These are phyloP conservation scores for Drechslerella dactyloides DNA, from an alignment of 2,329 filamentous ascomycete genomes.

Conservation along the genomic window DNA sequence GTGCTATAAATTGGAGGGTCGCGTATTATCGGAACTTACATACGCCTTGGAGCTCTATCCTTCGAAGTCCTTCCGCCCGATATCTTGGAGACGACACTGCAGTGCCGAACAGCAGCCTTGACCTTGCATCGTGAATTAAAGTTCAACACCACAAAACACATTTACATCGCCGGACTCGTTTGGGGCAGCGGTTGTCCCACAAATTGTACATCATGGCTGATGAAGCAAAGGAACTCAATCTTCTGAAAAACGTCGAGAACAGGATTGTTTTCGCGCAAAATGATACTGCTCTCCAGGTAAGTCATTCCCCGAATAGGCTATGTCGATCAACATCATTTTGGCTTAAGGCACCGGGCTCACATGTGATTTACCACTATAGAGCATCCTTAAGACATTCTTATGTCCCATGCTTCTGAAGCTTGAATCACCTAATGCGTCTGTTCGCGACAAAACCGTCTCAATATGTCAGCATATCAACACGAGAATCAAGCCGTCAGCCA, in stretches of 20 bases:
- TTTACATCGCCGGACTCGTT: background rate
- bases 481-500: constrained; percentile 56
- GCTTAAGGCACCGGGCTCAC: background rate
- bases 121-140: background rate
- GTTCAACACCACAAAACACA: background rate
- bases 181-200: background rate
- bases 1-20: constrained; percentile 20
- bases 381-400: constrained; percentile 78
- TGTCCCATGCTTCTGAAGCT: constrained; percentile 84
- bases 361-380: constrained; percentile 58
- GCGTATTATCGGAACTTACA: background rate
- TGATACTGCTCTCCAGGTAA: constrained; percentile 73
- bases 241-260: constrained; percentile 85
- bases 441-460: constrained; percentile 76
- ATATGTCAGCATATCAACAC: constrained; percentile 76
- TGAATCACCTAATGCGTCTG: constrained; percentile 76
- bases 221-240: constrained; percentile 76
- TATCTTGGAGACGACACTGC: background rate
- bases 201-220: constrained; percentile 45
- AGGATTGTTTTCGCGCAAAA: constrained; percentile 81
- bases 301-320: no score
- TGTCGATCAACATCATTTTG: background rate
- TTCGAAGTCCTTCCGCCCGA: background rate
- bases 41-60: background rate
- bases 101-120: background rate